Conservation (phyloP, 2,329 filamentous ascomycete species). For the Aureobasidium uvarum region DNA sequence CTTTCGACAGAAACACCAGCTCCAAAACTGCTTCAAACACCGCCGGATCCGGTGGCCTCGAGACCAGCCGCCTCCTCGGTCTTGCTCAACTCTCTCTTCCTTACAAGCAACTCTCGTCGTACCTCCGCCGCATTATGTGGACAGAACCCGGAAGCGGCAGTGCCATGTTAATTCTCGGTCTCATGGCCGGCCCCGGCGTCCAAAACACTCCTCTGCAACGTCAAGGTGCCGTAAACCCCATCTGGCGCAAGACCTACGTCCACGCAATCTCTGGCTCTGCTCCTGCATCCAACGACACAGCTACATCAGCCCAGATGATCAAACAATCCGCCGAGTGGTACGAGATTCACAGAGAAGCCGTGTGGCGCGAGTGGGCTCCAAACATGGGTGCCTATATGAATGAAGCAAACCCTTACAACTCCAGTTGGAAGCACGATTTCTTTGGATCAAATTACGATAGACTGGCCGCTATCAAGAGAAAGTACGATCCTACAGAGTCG, state of each 20-base stretch:
- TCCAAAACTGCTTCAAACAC: not conserved
- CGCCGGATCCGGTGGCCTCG: not conserved
- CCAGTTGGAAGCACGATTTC: constrained; percentile 40
- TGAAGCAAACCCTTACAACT: constrained; percentile 44
- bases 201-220: not conserved
- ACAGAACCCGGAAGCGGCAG: not conserved
- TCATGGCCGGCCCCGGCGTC: constrained; percentile 4
- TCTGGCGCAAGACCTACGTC: constrained; percentile 45
- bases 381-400: constrained; percentile 48
- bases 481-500: constrained; percentile 36
- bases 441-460: constrained; percentile 40
- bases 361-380: constrained; percentile 42
- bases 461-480: constrained; percentile 37
- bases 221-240: constrained; percentile 40
- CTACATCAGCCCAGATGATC: constrained; percentile 30
- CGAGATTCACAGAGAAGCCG: not conserved
- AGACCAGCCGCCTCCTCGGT: constrained; percentile 5
- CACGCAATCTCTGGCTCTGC: constrained; percentile 37
- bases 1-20: not conserved
- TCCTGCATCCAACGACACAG: constrained; percentile 32
- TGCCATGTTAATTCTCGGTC: not conserved
- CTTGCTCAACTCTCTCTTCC: not conserved
- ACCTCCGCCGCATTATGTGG: constrained; percentile 5
- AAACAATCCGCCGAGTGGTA: not conserved
- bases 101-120: not conserved